Evolutionary conservation across 805 yeast genomes (phyloP).

Genomic region (Candida suzukii): DNA sequence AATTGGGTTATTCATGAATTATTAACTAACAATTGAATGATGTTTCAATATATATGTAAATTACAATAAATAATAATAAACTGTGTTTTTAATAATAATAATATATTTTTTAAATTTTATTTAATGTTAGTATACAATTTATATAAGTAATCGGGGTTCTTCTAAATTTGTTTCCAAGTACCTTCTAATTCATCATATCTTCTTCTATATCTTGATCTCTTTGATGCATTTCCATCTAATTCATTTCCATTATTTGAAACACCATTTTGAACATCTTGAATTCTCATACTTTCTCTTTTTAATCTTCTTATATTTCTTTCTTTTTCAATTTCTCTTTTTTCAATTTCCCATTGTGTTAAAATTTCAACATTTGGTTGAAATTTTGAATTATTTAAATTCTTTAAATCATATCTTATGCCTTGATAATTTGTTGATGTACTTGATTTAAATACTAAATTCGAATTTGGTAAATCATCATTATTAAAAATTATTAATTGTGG

Average conservation of each 20-base stretch:
- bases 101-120: too few species aligned
- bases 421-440: constrained; percentile 13
- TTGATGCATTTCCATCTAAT: not conserved
- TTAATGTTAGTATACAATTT: too few species aligned
- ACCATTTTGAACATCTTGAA: constrained; percentile 22
- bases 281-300: constrained; percentile 81
- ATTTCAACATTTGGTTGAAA: constrained; percentile 90
- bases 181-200: constrained; percentile 30
- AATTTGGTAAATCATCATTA: constrained; percentile 27
- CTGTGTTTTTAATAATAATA: too few species aligned
- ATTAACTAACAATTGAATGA: not conserved
- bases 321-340: constrained; percentile 89
- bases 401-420: constrained; percentile 65
- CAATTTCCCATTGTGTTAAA: constrained; percentile 87
- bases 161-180: constrained; percentile 18
- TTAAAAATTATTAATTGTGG: constrained; percentile 27
- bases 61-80: not conserved
- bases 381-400: constrained; percentile 66
- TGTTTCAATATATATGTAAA: not conserved
- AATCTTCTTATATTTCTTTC: constrained; percentile 86
- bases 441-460: constrained; percentile 25
- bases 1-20: constrained; percentile 47
- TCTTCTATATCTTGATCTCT: constrained; percentile 9
- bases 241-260: constrained; percentile 3
- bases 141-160: too few species aligned